Evolutionary conservation across 306 rosid species (phyloP), one percentile per base, ranked within the genome.

Genomic region (Hippophae tibetana): DNA sequence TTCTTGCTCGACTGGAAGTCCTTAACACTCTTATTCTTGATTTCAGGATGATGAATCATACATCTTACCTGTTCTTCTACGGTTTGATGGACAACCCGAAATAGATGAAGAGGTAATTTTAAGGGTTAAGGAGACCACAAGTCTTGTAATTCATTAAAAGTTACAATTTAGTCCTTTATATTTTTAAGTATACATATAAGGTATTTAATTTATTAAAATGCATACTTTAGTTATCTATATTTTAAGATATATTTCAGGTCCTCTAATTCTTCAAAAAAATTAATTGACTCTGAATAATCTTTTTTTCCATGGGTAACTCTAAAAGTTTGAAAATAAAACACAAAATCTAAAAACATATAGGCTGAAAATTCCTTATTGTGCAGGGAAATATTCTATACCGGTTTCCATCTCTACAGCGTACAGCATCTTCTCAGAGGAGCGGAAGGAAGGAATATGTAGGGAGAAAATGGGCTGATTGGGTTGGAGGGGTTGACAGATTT

Each of bases 331-430:
- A 31, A 31, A 4, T 31, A 31, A 31, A 31, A 31, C 5, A 31
- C 38, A 31, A 27, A 27, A 31, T 2, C 3, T 31, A 31, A 31
- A 31, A 31, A 0, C 38, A 31, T 31, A 31, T 31, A 31, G 38
- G 38, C 38, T 31, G 38, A 31, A 31, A 2, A 57, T 66, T 76
- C 57, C 69, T 69, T 78, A 59, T 79, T 72, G 56, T 79, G 81
- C 86, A 93, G 99, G 99, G 99, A 69, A 93, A 86, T 81, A 93
- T 93, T 70, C 79, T 93, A 61, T 93, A 93, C 70, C 84, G 79
- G 65, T 93, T 93, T 77, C 95, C 95, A 27, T 88, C 99, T 63
- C 83, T 88, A 43, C 99, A 93, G 79, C 89, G 84, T 51, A 88
- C 99, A 31, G 97, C 97, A 23, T 78, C 82, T 73, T 79, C 95